Conservation (phyloP, 2,329 filamentous ascomycete genomes). For the Paecilomyces sp. region DNA sequence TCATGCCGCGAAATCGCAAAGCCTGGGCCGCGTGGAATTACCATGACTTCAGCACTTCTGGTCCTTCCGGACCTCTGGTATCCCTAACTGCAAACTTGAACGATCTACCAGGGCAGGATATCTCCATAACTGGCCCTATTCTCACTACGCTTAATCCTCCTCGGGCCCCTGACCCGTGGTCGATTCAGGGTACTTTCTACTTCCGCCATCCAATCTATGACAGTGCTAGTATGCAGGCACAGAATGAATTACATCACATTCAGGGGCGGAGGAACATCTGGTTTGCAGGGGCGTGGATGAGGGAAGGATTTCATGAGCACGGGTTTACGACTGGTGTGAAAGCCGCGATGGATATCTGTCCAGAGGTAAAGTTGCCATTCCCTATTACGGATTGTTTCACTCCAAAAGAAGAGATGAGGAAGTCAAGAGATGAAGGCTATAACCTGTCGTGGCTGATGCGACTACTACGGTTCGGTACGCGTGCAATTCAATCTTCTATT, state of each 20-base stretch:
- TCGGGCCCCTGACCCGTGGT: not conserved
- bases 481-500: not conserved
- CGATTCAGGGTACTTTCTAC: not conserved
- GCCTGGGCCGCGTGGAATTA: not conserved
- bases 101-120: not conserved
- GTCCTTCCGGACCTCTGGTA: not conserved
- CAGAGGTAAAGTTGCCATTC: not conserved
- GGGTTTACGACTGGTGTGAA: not conserved
- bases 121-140: not conserved
- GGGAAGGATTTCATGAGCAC: not conserved
- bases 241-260: not conserved
- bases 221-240: not conserved
- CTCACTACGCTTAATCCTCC: not conserved
- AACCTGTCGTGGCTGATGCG: not conserved
- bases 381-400: not conserved
- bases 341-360: not conserved
- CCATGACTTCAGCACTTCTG: not conserved
- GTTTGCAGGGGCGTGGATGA: not conserved
- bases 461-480: not conserved
- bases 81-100: not conserved
- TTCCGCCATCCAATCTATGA: not conserved
- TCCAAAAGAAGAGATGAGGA: not conserved
- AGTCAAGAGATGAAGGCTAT: not conserved
- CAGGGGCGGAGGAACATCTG: not conserved
- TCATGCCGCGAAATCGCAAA: not conserved